Percentiles rank a stretch among this genome's conserved stretches.
Evolutionary conservation across 495 filamentous ascomycete genomes (phyloP).

Genomic region (Daldinia grandis): DNA sequence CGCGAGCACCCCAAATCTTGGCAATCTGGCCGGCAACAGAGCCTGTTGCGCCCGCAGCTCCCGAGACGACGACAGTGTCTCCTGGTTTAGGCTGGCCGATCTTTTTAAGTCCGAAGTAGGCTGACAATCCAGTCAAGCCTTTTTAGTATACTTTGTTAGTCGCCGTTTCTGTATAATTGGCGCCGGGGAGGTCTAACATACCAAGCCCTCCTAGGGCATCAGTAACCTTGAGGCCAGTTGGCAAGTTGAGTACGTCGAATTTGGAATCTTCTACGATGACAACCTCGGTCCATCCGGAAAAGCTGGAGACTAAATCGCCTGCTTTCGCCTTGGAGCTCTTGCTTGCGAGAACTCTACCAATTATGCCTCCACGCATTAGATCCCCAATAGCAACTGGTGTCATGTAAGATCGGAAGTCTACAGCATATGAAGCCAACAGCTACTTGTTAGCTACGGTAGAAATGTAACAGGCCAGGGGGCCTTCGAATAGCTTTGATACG

Average conservation of each 20-base stretch:
- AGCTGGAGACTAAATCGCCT: conserved; percentile 62
- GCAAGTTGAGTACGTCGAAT: conserved; percentile 51
- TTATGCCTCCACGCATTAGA: conserved; percentile 70
- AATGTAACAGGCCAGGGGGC: not conserved
- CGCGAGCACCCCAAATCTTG: conserved; percentile 65
- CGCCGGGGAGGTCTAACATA: conserved; percentile 20
- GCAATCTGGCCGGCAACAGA: conserved; percentile 75
- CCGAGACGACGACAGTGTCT: conserved; percentile 73
- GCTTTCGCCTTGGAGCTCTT: conserved; percentile 55
- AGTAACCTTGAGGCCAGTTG: conserved; percentile 59
- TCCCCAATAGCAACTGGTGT: conserved; percentile 71
- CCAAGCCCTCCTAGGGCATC: conserved; percentile 68
- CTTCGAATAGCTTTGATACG: no score
- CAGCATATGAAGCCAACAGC: not conserved
- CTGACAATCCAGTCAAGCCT: conserved; percentile 66
- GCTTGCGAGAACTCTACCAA: conserved; percentile 60
- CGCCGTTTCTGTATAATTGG: no score
- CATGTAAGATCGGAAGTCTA: conserved; percentile 69
- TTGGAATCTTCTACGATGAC: conserved; percentile 59
- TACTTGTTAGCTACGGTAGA: not conserved
- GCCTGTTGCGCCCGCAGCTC: conserved; percentile 76
- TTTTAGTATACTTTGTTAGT: not conserved
- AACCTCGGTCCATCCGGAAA: conserved; percentile 70
- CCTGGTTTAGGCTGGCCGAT: conserved; percentile 64
- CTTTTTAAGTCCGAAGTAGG: conserved; percentile 71